Conservation (phyloP, 108 stramenopile species). For the Seminavis robusta region DNA sequence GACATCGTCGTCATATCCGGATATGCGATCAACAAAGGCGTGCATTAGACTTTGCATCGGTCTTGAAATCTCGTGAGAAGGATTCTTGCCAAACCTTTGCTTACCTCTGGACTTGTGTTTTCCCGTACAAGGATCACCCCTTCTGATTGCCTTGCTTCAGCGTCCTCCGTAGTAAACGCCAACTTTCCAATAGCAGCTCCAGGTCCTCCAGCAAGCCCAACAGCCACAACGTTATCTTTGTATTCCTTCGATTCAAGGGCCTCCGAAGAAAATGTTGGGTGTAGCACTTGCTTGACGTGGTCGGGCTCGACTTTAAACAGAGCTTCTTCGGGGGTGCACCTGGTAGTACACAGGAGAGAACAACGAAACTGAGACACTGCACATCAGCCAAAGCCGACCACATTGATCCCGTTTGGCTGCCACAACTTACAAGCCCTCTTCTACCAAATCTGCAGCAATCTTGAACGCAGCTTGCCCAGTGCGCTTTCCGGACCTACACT, state of each 20-base stretch:
- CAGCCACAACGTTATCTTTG: conserved; percentile 64
- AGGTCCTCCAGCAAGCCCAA: conserved; percentile 77
- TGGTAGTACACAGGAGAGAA: no score
- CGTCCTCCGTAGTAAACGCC: conserved; percentile 74
- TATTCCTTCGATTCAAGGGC: conserved; percentile 51
- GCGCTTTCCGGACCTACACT: conserved; percentile 81
- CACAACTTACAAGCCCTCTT: conserved; percentile 83
- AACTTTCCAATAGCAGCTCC: conserved; percentile 85
- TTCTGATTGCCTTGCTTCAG: conserved; percentile 58
- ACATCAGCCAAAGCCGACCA: no score
- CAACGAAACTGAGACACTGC: no score
- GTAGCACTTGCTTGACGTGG: conserved; percentile 81
- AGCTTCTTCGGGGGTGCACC: conserved; percentile 65
- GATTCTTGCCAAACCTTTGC: no score
- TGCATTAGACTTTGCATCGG: no score
- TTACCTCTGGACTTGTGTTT: conserved; percentile 59
- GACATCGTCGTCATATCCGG: conserved; percentile 39
- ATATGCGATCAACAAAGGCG: background rate
- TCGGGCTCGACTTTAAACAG: conserved; percentile 74
- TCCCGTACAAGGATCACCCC: conserved; percentile 79
- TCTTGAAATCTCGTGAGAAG: no score
- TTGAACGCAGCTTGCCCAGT: conserved; percentile 81
- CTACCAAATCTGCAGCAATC: conserved; percentile 79
- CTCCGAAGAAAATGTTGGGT: conserved; percentile 65
- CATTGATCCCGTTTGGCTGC: no score